Base-by-base conservation (phyloP, 1,284 basidiomycete genomes). In the Anthracocystis panici-leucophaei region DNA sequence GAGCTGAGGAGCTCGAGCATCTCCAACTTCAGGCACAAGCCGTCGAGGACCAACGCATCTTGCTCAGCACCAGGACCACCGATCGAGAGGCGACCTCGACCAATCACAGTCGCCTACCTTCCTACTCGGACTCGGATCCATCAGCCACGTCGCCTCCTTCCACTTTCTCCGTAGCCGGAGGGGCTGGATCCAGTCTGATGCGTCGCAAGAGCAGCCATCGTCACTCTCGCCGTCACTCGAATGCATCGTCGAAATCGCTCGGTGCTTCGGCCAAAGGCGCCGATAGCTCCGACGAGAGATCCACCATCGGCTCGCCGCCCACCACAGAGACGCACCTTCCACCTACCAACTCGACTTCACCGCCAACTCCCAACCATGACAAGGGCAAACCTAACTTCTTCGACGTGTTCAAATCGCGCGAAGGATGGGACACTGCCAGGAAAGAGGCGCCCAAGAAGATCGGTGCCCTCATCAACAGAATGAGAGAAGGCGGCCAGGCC, bases 361-460 rank as follows among this genome's bases (percentile, higher is more conserved):
- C 58, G 27, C 74, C 66, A 1, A 69, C 65, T 42, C 75, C 69
- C 8, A 53, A 41, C 29, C 42, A 56, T 5, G 66, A 76, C 20
- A 66, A 68, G 44, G 51, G 53, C 40, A 65, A 60, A 20, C 57
- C 70, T 46, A 68, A 68, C 65, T 78, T 84, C 46, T 65, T 83
- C 41, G 82, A 83, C 8, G 78, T 69, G 3, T 75, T 83, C 46
- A 78, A 82, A 21, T 71, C 73, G 21, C 76, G 78, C 33, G 83
- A 84, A 41, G 76, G 70, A 14, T 83, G 82, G 82, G 82, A 84
- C 27, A 59, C 67, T 2, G 80, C 80, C 3, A 48, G 79, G 4
- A 82, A 82, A 45, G 80, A 82, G 27, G 82, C 80, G n/a, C 82
- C 83, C 14, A 82, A 80, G 60, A 80, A 82, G 63, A 61, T 83